These are phyloP conservation scores for Sporothrix schenckii DNA, from an alignment of 2,329 filamentous ascomycete genomes.

Conservation along the genomic window DNA sequence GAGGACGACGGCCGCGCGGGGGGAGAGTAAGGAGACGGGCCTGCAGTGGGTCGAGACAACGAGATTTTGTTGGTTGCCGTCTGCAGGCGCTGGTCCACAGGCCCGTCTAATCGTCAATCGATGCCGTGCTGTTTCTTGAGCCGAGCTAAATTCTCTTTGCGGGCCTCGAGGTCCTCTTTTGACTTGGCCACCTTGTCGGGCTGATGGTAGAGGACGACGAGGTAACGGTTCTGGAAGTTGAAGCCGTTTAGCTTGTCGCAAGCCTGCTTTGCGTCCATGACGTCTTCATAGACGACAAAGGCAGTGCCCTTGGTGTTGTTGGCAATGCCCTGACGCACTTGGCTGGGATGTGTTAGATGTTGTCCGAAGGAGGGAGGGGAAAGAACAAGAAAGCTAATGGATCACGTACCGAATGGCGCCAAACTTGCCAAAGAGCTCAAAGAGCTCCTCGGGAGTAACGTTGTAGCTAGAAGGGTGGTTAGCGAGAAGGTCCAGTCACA, in stretches of 20 bases:
- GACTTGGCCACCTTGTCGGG: conserved; percentile 73
- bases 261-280: conserved; percentile 96
- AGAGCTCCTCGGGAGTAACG: conserved; percentile 96
- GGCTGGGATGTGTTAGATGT: conserved; percentile 56
- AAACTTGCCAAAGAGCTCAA: conserved; percentile 98
- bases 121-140: conserved; percentile 98
- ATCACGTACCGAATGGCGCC: conserved; percentile 82
- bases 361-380: background rate
- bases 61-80: conserved; percentile 35
- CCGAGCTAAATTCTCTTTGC: conserved; percentile 96
- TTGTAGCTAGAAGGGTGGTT: conserved; percentile 72
- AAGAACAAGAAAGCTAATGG: background rate
- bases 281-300: conserved; percentile 99
- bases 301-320: conserved; percentile 97
- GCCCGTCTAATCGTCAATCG: conserved; percentile 86
- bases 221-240: conserved; percentile 99
- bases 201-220: conserved; percentile 74
- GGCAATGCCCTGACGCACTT: conserved; percentile 97
- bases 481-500: background rate
- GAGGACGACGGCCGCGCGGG: conserved; percentile 41
- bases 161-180: conserved; percentile 90
- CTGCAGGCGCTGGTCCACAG: conserved; percentile 57
- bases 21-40: conserved; percentile 60
- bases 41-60: conserved; percentile 55
- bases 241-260: conserved; percentile 99